These are phyloP conservation scores for Pyrenula aspistea DNA, from an alignment of 495 filamentous ascomycete genomes.

Conservation along the genomic window DNA sequence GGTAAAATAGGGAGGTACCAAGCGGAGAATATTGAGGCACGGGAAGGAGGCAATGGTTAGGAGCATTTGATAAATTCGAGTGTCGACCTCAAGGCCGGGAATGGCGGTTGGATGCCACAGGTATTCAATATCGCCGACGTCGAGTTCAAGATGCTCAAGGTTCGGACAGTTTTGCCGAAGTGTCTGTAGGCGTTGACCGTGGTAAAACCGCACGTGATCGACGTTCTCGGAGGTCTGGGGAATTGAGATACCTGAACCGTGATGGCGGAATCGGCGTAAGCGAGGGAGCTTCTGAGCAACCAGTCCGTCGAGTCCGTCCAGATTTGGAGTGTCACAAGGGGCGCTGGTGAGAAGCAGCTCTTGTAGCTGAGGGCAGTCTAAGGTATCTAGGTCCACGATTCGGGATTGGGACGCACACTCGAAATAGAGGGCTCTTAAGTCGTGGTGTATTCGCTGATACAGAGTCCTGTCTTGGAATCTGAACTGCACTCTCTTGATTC, in stretches of 20 bases:
- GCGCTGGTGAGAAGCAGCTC: not conserved
- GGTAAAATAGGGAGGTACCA: not conserved
- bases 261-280: not conserved
- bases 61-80: not conserved
- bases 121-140: not conserved
- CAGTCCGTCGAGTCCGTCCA: not conserved
- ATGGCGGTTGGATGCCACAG: not conserved
- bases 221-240: no score
- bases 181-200: not conserved
- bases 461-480: no score
- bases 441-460: no score
- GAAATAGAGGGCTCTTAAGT: no score
- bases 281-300: not conserved
- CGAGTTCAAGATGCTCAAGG: not conserved
- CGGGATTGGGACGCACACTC: no score
- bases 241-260: not conserved
- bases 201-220: no score
- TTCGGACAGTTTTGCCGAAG: not conserved
- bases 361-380: not conserved
- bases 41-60: not conserved
- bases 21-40: not conserved
- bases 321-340: not conserved
- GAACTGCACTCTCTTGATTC: no score
- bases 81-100: not conserved
- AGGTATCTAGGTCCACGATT: not conserved